Conservation (phyloP, 306 rosid species). For the Rosa rugosa region DNA sequence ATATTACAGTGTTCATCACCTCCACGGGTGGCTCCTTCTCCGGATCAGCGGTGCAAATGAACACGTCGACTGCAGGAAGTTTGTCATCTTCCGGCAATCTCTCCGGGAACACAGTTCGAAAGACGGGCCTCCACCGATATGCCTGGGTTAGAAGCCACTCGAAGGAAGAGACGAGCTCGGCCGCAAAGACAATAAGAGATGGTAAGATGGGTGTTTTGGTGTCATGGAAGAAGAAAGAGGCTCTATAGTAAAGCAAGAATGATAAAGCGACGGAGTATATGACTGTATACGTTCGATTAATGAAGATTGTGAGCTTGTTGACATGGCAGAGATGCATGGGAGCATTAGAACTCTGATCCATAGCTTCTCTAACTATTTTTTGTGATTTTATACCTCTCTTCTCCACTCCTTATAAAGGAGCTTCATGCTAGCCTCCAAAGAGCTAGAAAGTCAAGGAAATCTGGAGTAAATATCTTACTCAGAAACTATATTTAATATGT, state of each 20-base stretch:
- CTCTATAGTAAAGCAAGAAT: slow-evolving; percentile 53
- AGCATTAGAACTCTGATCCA: slow-evolving; percentile 36
- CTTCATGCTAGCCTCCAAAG: neutral
- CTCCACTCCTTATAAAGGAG: neutral
- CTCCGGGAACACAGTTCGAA: slow-evolving; percentile 51
- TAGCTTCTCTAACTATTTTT: slow-evolving; percentile 7
- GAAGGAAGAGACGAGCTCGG: slow-evolving; percentile 62
- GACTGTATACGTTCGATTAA: slow-evolving; percentile 46
- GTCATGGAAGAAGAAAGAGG: slow-evolving; percentile 35
- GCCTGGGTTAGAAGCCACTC: slow-evolving; percentile 62
- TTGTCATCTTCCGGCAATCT: slow-evolving; percentile 52
- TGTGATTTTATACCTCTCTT: neutral
- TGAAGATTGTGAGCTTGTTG: slow-evolving; percentile 36
- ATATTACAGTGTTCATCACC: slow-evolving; percentile 74
- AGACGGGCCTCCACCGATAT: slow-evolving; percentile 52
- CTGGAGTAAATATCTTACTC: neutral
- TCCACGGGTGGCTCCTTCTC: slow-evolving; percentile 59
- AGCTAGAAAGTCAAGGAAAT: neutral
- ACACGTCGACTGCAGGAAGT: slow-evolving; percentile 61
- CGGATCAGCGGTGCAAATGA: slow-evolving; percentile 71
- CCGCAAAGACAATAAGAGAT: slow-evolving; percentile 51
- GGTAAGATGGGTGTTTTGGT: slow-evolving; percentile 32
- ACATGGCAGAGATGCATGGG: slow-evolving; percentile 48
- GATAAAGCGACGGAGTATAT: slow-evolving; percentile 50
- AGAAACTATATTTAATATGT: too few species aligned